Base-by-base conservation (phyloP, 345 rosid species). In the Linum usitatissimum region DNA sequence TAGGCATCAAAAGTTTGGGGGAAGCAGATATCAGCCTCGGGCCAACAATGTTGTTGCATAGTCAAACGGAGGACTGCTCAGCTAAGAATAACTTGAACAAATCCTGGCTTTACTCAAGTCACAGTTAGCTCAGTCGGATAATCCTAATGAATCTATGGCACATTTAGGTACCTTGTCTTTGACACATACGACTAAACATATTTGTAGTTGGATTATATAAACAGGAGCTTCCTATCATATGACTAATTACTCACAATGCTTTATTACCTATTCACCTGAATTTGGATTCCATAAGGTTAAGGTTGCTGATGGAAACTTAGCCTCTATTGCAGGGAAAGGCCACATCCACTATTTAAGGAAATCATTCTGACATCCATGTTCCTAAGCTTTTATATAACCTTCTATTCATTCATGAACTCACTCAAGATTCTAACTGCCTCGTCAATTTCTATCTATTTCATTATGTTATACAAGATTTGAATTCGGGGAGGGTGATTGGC, bases 261-360 rank as follows among this genome's bases (percentile, higher is more conserved):
- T 31, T 31, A 31, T 31, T 31, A 31, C 36, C 36, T 31, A 31
- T 31, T 31, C 36, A 31, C 36, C 36, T 31, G 6, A 3, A 30
- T 60, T 6, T n/a, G 17, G 23, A 13, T 3, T 13, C 2, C 21
- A 36, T 14, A 60, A 60, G 3, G 38, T 30, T 30, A 30, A 5
- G 18, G 45, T 17, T 30, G 42, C n/a, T 13, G 17, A 60, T 30
- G 63, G 19, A 12, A 15, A 17, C 18, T 30, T 60, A 7, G 31
- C 39, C 15, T 23, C 63, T n/a, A 60, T 60, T 30, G 63, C 14
- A 60, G 19, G 63, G 2, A 60, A 60, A 60, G 63, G 63, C 38
- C 23, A 12, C 7, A 30, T 60, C 8, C 13, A n/a, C 18, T 15
- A 34, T 60, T 34, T 60, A 9, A 39, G 14, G 42, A 60, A 1